Conservation (phyloP, 495 filamentous ascomycete genomes). For the Penicillium odoratum region DNA sequence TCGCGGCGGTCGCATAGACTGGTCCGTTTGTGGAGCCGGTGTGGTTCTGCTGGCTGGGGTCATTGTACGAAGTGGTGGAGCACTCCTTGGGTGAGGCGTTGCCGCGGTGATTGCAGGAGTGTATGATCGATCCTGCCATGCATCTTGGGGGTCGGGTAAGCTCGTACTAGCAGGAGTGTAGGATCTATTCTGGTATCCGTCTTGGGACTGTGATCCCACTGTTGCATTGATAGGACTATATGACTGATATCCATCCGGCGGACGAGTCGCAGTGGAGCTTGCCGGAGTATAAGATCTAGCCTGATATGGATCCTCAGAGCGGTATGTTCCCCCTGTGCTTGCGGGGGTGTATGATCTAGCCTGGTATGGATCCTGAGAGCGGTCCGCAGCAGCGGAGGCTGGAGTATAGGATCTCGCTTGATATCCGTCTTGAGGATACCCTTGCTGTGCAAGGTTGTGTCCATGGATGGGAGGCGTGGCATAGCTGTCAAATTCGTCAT, state of each 20-base stretch:
- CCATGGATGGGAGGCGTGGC: constrained; percentile 4
- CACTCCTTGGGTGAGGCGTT: constrained; percentile 8
- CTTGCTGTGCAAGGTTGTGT: constrained; percentile 7
- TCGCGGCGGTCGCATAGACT: constrained; percentile 8
- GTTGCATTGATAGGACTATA: background rate
- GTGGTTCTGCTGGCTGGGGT: constrained; percentile 24
- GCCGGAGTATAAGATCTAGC: constrained; percentile 11
- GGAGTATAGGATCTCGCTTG: constrained; percentile 8
- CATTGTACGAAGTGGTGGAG: constrained; percentile 15
- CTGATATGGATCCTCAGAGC: constrained; percentile 16
- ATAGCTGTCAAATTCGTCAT: background rate
- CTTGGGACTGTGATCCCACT: background rate
- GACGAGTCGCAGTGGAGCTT: background rate
- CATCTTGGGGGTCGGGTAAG: background rate
- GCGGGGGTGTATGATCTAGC: constrained; percentile 8
- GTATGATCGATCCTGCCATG: background rate
- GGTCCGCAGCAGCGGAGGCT: background rate
- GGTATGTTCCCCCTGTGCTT: background rate
- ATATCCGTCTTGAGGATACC: constrained; percentile 15
- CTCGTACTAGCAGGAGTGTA: background rate
- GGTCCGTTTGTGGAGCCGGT: constrained; percentile 13
- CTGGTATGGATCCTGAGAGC: constrained; percentile 13
- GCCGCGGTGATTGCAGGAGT: constrained; percentile 2
- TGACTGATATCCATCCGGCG: background rate
- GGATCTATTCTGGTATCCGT: background rate